These are phyloP conservation scores for Penicillium malachiteum DNA, from an alignment of 495 filamentous ascomycete genomes.

Conservation along the genomic window DNA sequence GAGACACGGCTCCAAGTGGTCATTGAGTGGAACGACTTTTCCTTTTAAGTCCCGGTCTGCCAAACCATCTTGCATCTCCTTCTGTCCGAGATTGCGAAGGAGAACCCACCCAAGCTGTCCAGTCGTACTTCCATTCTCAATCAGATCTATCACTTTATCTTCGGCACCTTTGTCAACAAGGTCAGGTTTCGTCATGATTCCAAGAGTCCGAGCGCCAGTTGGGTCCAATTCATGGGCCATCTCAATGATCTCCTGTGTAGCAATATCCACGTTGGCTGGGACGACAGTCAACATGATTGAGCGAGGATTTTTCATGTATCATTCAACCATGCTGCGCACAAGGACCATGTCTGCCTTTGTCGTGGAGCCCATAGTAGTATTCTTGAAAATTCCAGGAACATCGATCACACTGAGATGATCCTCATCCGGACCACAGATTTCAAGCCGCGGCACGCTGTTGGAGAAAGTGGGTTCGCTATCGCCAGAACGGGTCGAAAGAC, in stretches of 20 bases:
- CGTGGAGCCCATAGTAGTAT: conserved; percentile 45
- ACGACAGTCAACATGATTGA: conserved; percentile 61
- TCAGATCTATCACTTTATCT: conserved; percentile 41
- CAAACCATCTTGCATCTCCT: conserved; percentile 12
- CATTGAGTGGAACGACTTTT: conserved; percentile 19
- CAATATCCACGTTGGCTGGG: conserved; percentile 63
- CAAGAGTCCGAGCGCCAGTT: conserved; percentile 52
- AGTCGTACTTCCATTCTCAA: conserved; percentile 39
- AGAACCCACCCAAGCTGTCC: conserved; percentile 56
- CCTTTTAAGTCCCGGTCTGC: conserved; percentile 20
- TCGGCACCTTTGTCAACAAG: conserved; percentile 51
- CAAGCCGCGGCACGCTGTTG: conserved; percentile 56
- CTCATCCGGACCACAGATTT: conserved; percentile 56
- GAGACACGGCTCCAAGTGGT: conserved; percentile 47
- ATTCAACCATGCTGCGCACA: conserved; percentile 52
- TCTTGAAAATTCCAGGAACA: conserved; percentile 64
- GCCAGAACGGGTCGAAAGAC: conserved; percentile 18
- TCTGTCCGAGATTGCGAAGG: conserved; percentile 52
- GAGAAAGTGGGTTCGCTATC: conserved; percentile 45
- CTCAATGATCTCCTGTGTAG: conserved; percentile 58
- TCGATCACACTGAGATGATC: conserved; percentile 62
- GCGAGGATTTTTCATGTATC: conserved; percentile 53
- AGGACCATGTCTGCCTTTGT: conserved; percentile 49
- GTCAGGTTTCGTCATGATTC: conserved; percentile 63
- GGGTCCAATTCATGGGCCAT: conserved; percentile 52